Evolutionary conservation across 768 basidiomycete genomes (phyloP).

Genomic region (Pisolithus sp.): DNA sequence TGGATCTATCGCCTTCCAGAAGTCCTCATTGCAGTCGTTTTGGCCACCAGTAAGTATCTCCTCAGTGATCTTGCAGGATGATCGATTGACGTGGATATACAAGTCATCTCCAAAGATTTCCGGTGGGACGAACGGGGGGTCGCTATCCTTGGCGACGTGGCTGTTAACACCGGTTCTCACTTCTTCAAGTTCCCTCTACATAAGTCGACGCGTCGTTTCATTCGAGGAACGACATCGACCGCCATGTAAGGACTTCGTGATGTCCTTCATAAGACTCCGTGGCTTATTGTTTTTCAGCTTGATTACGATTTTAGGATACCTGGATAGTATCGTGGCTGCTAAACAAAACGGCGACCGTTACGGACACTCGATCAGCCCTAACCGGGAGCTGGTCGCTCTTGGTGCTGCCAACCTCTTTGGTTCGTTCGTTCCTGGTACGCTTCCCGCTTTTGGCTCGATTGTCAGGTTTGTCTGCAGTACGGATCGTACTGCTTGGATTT

Average conservation of each 20-base stretch:
- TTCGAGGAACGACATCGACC: constrained; percentile 78
- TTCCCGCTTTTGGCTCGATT: constrained; percentile 91
- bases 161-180: constrained; percentile 49
- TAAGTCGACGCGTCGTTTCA: constrained; percentile 50
- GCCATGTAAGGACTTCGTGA: constrained; percentile 48
- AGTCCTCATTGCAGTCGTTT: constrained; percentile 80
- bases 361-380: constrained; percentile 85
- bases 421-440: constrained; percentile 80
- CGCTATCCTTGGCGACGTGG: constrained; percentile 75
- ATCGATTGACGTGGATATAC: neutral
- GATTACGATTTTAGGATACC: constrained; percentile 80
- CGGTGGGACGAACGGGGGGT: constrained; percentile 76
- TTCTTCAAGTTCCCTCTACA: constrained; percentile 74
- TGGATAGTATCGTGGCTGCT: constrained; percentile 93
- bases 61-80: neutral
- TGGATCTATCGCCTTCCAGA: constrained; percentile 82
- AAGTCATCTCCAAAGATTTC: constrained; percentile 66
- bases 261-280: neutral
- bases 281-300: constrained; percentile 36
- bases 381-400: constrained; percentile 91
- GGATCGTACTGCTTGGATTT: neutral
- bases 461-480: constrained; percentile 51
- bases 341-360: constrained; percentile 86
- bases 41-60: constrained; percentile 63
- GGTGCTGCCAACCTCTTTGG: constrained; percentile 72